These are phyloP conservation scores for Escallonia rubra DNA, from an alignment of 129 eudicot species.

Conservation along the genomic window DNA sequence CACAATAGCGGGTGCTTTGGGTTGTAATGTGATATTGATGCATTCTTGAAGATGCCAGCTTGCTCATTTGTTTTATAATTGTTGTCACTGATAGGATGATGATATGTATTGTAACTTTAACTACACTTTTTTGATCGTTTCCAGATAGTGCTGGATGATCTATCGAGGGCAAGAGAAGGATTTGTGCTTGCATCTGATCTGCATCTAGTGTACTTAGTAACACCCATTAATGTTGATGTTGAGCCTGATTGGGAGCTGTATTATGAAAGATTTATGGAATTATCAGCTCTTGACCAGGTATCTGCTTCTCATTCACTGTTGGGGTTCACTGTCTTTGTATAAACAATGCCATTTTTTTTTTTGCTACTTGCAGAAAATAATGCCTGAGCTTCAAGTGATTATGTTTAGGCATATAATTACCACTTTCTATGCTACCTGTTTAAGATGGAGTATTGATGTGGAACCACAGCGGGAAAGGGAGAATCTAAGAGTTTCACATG, in stretches of 20 bases:
- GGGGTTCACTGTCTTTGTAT: neutral
- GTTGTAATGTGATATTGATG: neutral
- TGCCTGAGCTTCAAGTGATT: neutral
- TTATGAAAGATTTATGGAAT: slow-evolving; percentile 88
- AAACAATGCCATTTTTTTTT: neutral
- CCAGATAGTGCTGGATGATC: slow-evolving; percentile 95
- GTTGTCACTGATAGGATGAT: neutral
- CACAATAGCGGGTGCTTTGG: too few relatives aligned
- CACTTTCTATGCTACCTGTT: neutral
- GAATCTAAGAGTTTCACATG: neutral
- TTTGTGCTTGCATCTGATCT: slow-evolving; percentile 96
- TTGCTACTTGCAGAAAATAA: neutral
- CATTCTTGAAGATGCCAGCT: slow-evolving; percentile 1
- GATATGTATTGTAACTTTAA: neutral
- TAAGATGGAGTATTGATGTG: neutral
- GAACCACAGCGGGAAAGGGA: neutral
- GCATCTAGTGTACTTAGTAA: slow-evolving; percentile 86
- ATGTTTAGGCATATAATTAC: neutral
- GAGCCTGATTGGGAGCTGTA: slow-evolving; percentile 97
- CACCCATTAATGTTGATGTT: slow-evolving; percentile 94
- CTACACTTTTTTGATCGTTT: neutral
- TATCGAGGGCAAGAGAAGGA: slow-evolving; percentile 95
- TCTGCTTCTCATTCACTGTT: neutral
- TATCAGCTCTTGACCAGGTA: slow-evolving; percentile 88
- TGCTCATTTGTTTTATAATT: neutral